Evolutionary conservation across 257 asterid genomes (phyloP), one percentile per base, ranked within the genome.

Genomic region (Lycium ferocissimum): DNA sequence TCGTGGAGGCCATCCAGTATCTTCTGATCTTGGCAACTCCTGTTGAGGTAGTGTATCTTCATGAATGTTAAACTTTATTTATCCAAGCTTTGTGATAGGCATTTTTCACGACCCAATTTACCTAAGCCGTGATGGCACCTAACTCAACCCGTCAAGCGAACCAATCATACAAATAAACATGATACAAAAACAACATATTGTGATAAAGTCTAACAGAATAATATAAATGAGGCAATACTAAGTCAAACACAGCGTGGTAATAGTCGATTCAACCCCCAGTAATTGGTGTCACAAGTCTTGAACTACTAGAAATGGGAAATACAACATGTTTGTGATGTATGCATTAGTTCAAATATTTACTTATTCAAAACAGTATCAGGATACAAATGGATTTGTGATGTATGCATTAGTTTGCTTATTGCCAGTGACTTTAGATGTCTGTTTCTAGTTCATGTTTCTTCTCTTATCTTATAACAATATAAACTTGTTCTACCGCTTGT

Each of bases 11-110:
- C 84, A 94, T 97, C 86, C 98, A 97, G 87, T 89, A 91, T 87
- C 94, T 97, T 88, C 88, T 97, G 87, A 92, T 97, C 85, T 89
- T 95, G 93, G 98, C 99, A 53, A 97, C 99, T 93, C 98, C 99
- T 57, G 97, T 89, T 49, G 99, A 97, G 99, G 98, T 95, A 87
- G 22, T 83, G 53, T 15, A 26, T 78, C 49, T 53, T 53, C 49
- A 53, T 53, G 65, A 33, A 78, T 78, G 43, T 49, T 22, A 5
- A 26, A 76, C 47, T 76, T 51, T 14, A 51, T 51, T 51, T 51
- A 51, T 76, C 14, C 63, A 76, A 51, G 63, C 58, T 49, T 9
- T 51, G 63, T 76, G 82, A 76, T 76, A 22, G 61, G 22, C 62
- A 76, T 76, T 51, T 45, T 37, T 20, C 80, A 73, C 6, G 57